phyloP scores from a whole-genome alignment of 371 early-diverging fungal species.

The Circinella minor region DNA sequence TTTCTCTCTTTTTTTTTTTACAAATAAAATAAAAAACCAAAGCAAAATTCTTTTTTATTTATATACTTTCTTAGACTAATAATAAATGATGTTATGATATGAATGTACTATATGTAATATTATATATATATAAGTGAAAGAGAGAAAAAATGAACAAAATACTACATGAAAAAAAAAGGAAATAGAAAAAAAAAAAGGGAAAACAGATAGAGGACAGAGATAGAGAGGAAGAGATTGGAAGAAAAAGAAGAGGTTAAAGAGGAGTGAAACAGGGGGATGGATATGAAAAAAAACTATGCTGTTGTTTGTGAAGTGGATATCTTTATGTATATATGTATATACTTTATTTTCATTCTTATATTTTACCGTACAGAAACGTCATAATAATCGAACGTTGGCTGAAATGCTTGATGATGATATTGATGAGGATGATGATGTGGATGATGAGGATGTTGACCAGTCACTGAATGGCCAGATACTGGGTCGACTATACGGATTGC shows the following conservation, averaged over 20 bases:
- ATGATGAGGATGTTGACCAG: slow-evolving; percentile 1
- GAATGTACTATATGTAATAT: slow-evolving; percentile 3
- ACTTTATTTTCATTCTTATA: neutral
- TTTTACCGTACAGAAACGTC: slow-evolving; percentile 24
- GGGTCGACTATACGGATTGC: slow-evolving; percentile 24
- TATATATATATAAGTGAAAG: neutral
- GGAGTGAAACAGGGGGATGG: no score
- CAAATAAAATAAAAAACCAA: neutral
- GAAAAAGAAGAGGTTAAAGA: no score
- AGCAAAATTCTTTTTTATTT: slow-evolving; percentile 4
- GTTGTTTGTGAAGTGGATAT: neutral
- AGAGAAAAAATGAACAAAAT: slow-evolving; percentile 6
- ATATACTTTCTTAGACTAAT: neutral
- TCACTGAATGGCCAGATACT: slow-evolving; percentile 15
- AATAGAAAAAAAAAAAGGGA: no score
- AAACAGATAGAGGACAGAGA: no score
- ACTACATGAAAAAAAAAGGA: slow-evolving; percentile 6
- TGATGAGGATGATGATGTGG: neutral
- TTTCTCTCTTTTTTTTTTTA: neutral
- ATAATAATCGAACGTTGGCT: slow-evolving; percentile 6
- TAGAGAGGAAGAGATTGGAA: no score
- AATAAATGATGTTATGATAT: neutral
- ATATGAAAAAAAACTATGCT: neutral
- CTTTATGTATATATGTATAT: neutral
- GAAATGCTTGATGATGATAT: neutral